Evolutionary conservation across 192 early-diverging fungal species (phyloP), one percentile per base, ranked within the genome.

Genomic region (Phlyctochytrium planicorne): DNA sequence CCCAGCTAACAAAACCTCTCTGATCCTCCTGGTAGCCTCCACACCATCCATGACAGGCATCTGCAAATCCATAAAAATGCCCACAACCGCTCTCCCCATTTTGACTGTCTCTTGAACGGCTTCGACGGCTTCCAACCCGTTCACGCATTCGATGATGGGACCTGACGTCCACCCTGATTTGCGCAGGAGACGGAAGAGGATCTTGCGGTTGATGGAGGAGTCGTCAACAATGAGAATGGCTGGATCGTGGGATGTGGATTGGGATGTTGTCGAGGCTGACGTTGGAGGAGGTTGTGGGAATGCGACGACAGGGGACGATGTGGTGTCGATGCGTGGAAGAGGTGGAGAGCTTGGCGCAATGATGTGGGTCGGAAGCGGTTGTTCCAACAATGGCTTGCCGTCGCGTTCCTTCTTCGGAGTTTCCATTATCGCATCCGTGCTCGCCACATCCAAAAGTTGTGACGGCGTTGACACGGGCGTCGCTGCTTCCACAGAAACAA

Each of bases 41-140:
- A 2, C 3, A 12, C 66, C 66, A 17, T 24, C 63, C 62, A 68
- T 68, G 3, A 69, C 69, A 4, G 69, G 69, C 69, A 68, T 68
- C 20, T 34, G 23, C 6, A 68, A 66, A 47, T 66, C 65, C 65
- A 66, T 66, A 14, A 66, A 66, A 14, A 66, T 64, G 10, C 40
- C 40, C 10, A 20, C 40, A 20, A 14, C 6, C 20, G 40, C 20
- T n/a, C n/a, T n/a, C n/a, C n/a, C n/a, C n/a, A 63, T 59, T n/a
- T 40, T 25, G 60, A 30, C 23, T 6, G 10, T 47, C 20, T 47
- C 20, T 14, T 47, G 40, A 6, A 57, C 27, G 20, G 27, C 14
- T 30, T 52, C 40, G 23, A 65, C 40, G 10, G 63, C 63, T 20
- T 65, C 37, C 3, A 53, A 29, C 2, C 63, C 63, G 36, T 65